These are phyloP conservation scores for Crithidia sp. DNA, from an alignment of 208 protist species.

Conservation along the genomic window DNA sequence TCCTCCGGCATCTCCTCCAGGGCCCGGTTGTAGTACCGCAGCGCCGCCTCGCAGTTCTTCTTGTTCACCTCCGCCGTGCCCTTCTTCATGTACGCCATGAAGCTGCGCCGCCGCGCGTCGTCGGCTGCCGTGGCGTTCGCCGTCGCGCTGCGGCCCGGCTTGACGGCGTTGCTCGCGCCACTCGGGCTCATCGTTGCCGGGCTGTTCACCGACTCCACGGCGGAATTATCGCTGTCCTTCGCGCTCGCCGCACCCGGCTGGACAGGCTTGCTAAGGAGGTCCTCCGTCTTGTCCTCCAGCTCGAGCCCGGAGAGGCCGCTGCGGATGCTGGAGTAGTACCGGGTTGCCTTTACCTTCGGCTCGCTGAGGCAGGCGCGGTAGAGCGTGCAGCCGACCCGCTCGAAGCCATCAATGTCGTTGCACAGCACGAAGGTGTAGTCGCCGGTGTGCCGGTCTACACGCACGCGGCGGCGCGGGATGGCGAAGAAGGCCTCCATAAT, in stretches of 20 bases:
- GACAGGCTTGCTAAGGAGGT: conserved; percentile 27
- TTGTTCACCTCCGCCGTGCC: conserved; percentile 61
- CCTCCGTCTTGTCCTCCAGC: conserved; percentile 28
- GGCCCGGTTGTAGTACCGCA: conserved; percentile 74
- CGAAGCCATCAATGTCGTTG: conserved; percentile 52
- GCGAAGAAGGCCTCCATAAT: conserved; percentile 81
- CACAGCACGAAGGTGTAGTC: conserved; percentile 89
- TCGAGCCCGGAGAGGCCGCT: conserved; percentile 28
- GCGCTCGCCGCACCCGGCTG: conserved; percentile 16
- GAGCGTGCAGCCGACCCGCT: conserved; percentile 75
- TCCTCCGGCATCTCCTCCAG: conserved; percentile 65
- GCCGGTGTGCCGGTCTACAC: conserved; percentile 69
- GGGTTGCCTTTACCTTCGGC: conserved; percentile 78
- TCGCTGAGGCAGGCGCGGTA: conserved; percentile 86
- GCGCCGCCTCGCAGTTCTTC: conserved; percentile 60
- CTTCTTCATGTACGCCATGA: conserved; percentile 59
- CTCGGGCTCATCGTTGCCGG: neutral
- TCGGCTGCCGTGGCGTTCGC: conserved; percentile 1
- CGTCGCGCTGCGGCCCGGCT: conserved; percentile 10
- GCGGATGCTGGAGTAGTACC: conserved; percentile 56
- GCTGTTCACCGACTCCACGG: conserved; percentile 4
- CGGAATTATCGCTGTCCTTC: neutral
- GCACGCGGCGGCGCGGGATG: conserved; percentile 60
- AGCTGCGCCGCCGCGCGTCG: conserved; percentile 37
- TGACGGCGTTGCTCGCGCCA: conserved; percentile 1